Conservation (phyloP, 2,329 filamentous ascomycete species). For the Colletotrichum lupini region DNA sequence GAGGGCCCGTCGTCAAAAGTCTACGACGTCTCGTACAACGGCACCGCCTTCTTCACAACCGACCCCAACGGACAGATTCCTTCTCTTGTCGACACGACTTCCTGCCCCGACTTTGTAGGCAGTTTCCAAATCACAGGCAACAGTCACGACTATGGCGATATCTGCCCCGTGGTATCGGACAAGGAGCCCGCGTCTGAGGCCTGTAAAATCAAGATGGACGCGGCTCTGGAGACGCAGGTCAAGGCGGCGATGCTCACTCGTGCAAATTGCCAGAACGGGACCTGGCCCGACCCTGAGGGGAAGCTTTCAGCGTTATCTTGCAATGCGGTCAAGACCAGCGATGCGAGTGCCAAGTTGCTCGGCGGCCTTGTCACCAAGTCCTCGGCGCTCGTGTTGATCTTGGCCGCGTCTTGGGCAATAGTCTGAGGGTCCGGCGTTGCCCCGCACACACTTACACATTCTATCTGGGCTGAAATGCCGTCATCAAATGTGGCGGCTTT, state of each 20-base stretch:
- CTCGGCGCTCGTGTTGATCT: constrained; percentile 15
- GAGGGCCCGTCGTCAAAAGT: not conserved
- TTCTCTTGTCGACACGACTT: not conserved
- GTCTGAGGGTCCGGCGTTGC: not conserved
- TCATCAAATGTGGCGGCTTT: not conserved
- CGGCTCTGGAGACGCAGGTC: not conserved
- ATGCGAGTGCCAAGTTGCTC: not conserved
- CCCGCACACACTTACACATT: not conserved
- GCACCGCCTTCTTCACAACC: not conserved
- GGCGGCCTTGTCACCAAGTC: not conserved
- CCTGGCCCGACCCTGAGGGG: constrained; percentile 8
- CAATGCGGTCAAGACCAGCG: not conserved
- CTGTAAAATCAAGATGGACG: constrained; percentile 6
- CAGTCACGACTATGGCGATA: not conserved
- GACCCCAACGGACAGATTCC: constrained; percentile 1
- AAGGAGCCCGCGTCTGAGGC: not conserved
- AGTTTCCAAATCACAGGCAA: not conserved
- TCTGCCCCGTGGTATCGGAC: not conserved
- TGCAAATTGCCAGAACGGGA: not conserved
- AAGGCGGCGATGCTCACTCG: constrained; percentile 1
- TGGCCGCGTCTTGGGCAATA: constrained; percentile 4
- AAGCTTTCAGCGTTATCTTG: not conserved
- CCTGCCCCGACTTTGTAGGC: not conserved
- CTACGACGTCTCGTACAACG: not conserved
- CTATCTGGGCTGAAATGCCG: not conserved